A percentile compares a stretch with the other conserved stretches of the same genome.
These are phyloP conservation scores for Fusarium duplospermum DNA, from an alignment of 2,329 filamentous ascomycete species.

Conservation along the genomic window DNA sequence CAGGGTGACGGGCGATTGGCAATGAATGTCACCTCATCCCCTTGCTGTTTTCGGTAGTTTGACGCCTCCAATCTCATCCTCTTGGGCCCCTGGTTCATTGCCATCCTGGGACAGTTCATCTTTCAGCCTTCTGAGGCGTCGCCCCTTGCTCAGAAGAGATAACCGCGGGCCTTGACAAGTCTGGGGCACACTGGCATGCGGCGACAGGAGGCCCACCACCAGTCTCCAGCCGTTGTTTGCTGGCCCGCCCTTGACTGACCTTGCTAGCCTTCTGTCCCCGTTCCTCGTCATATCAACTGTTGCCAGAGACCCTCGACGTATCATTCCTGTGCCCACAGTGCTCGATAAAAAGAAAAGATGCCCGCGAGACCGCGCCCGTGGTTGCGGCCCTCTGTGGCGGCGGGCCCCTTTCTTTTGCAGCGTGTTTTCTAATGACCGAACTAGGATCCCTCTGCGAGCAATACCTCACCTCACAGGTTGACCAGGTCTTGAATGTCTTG, in stretches of 20 bases:
- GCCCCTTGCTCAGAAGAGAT: slow-evolving; percentile 1
- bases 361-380: not conserved
- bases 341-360: slow-evolving; percentile 1
- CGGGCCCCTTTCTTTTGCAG: slow-evolving; percentile 3
- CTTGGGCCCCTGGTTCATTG: not conserved
- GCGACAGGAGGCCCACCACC: slow-evolving; percentile 8
- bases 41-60: not conserved
- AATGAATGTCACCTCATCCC: not conserved
- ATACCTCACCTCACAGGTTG: not conserved
- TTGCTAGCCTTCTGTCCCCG: not conserved
- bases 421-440: not conserved
- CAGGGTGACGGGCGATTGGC: not conserved
- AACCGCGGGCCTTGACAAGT: not conserved
- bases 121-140: slow-evolving; percentile 1
- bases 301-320: not conserved
- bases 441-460: not conserved
- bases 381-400: not conserved
- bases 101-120: not conserved
- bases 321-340: not conserved
- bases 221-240: not conserved
- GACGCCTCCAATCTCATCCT: not conserved
- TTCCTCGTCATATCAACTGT: not conserved
- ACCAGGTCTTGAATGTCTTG: not conserved
- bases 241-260: not conserved
- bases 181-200: not conserved